Percentiles rank a stretch among this genome's conserved stretches.
phyloP scores from a whole-genome alignment of 805 yeast genomes.

The Barnettozyma sp. region DNA sequence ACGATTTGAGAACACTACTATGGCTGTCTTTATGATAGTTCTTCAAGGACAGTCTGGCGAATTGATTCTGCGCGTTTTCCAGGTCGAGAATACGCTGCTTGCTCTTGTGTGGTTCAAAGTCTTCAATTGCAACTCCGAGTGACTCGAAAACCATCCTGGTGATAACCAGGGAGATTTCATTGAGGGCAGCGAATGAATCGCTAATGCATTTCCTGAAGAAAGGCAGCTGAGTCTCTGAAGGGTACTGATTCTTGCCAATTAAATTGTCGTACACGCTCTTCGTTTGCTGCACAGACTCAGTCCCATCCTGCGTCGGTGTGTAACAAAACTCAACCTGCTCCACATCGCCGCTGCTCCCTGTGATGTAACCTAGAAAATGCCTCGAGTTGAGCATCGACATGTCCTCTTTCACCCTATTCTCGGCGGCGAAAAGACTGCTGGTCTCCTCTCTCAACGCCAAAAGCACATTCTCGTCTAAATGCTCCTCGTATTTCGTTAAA shows the following conservation, averaged over 20 bases:
- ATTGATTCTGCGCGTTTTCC: slow-evolving; percentile 27
- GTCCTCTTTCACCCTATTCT: slow-evolving; percentile 27
- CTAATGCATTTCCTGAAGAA: slow-evolving; percentile 26
- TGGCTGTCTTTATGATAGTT: no score
- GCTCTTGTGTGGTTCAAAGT: slow-evolving; percentile 37
- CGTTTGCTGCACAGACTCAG: slow-evolving; percentile 36
- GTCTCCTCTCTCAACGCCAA: slow-evolving; percentile 26
- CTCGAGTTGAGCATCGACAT: slow-evolving; percentile 36
- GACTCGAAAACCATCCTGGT: slow-evolving; percentile 47
- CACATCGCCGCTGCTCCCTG: no score
- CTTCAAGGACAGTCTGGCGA: slow-evolving; percentile 31
- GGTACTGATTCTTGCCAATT: slow-evolving; percentile 44
- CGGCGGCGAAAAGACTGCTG: slow-evolving; percentile 29
- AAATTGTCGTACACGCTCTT: slow-evolving; percentile 31
- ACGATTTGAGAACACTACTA: no score
- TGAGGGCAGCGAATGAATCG: slow-evolving; percentile 39
- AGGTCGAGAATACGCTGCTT: no score
- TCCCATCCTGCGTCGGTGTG: no score
- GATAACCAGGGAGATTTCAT: slow-evolving; percentile 35
- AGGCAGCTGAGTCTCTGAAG: slow-evolving; percentile 30
- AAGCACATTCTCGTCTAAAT: slow-evolving; percentile 26
- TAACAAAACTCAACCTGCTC: slow-evolving; percentile 43
- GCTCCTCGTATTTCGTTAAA: slow-evolving; percentile 27
- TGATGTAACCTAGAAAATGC: slow-evolving; percentile 42
- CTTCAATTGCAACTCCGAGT: slow-evolving; percentile 41